Percentiles rank a stretch among this genome's conserved stretches.
These are phyloP conservation scores for Sphagnurus paluster DNA, from an alignment of 1,284 basidiomycete genomes.

Conservation along the genomic window DNA sequence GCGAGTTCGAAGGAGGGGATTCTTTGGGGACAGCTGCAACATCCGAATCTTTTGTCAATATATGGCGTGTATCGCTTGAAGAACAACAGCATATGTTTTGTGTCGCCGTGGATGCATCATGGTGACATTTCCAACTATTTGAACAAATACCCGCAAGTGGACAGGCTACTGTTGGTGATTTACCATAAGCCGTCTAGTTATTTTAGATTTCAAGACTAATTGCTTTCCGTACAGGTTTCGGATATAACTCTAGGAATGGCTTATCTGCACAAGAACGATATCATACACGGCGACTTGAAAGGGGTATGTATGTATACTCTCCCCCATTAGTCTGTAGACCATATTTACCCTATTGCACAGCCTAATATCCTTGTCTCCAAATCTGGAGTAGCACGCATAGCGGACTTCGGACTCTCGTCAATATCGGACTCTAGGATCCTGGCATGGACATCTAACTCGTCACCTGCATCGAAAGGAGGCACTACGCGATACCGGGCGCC, in stretches of 20 bases:
- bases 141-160: slow-evolving; percentile 12
- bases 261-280: slow-evolving; percentile 14
- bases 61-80: slow-evolving; percentile 25
- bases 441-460: too few relatives aligned
- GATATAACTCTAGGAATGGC: slow-evolving; percentile 14
- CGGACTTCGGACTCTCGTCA: slow-evolving; percentile 30
- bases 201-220: too few relatives aligned
- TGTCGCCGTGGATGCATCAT: slow-evolving; percentile 37
- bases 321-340: background rate
- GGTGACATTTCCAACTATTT: slow-evolving; percentile 33
- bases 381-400: slow-evolving; percentile 23
- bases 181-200: too few relatives aligned
- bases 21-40: slow-evolving; percentile 30
- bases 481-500: too few relatives aligned
- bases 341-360: background rate
- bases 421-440: too few relatives aligned
- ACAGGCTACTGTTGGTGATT: slow-evolving; percentile 26
- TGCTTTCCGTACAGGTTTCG: slow-evolving; percentile 10
- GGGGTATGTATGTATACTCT: too few relatives aligned
- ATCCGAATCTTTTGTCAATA: slow-evolving; percentile 33
- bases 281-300: too few relatives aligned
- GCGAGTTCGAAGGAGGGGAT: slow-evolving; percentile 3
- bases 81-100: slow-evolving; percentile 26
- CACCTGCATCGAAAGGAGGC: too few relatives aligned
- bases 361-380: slow-evolving; percentile 27